These are phyloP conservation scores for Cornus controversa DNA, from an alignment of 148 eudicot species.

Conservation along the genomic window DNA sequence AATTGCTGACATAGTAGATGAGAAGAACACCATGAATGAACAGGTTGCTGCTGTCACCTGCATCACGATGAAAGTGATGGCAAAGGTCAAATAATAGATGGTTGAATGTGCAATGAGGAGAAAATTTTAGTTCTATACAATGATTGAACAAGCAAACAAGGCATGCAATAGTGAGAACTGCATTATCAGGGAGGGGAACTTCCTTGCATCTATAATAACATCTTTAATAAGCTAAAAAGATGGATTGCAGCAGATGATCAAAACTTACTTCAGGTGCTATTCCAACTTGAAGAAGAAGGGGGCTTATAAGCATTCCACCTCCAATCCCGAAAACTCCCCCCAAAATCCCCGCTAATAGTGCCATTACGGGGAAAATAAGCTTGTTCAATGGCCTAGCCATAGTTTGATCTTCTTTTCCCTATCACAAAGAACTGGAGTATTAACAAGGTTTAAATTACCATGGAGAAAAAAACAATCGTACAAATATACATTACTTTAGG, in stretches of 20 bases:
- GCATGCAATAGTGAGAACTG: too few relatives aligned
- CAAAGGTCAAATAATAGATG: too few relatives aligned
- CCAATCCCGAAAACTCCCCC: conserved; percentile 72
- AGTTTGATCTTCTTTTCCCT: conserved; percentile 27
- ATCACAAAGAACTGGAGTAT: conserved; percentile 6
- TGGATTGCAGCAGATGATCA: not conserved
- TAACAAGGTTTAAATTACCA: not conserved
- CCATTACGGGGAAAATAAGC: conserved; percentile 50
- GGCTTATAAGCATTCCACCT: conserved; percentile 73
- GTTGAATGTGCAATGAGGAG: too few relatives aligned
- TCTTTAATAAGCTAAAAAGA: too few relatives aligned
- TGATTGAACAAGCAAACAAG: too few relatives aligned
- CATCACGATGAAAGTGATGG: not conserved
- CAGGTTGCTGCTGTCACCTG: conserved; percentile 68
- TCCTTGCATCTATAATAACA: not conserved
- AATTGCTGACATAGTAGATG: conserved; percentile 59
- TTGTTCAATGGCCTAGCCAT: conserved; percentile 17
- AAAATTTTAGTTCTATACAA: too few relatives aligned
- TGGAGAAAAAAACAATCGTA: not conserved
- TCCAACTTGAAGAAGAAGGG: conserved; percentile 61
- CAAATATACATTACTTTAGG: not conserved
- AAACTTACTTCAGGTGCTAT: conserved; percentile 51
- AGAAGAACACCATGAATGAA: conserved; percentile 64
- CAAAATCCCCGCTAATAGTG: conserved; percentile 49
- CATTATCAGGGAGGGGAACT: too few relatives aligned